Conservation (phyloP, 192 early-diverging fungal species). For the Oehlia diaphana region DNA sequence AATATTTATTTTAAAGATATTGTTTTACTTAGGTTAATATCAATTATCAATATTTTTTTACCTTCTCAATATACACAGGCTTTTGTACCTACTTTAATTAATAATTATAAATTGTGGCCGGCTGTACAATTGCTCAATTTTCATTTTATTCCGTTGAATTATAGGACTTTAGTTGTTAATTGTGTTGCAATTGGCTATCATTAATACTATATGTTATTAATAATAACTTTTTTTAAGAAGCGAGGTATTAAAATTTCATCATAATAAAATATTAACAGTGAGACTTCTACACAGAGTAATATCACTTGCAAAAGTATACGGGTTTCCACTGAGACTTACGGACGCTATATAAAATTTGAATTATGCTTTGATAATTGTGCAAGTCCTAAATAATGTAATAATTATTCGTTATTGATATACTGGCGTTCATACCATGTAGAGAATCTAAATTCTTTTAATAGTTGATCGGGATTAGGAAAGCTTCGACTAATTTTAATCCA, state of each 20-base stretch:
- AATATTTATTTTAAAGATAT: neutral
- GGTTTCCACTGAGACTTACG: too few relatives aligned
- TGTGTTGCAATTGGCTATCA: constrained; percentile 59
- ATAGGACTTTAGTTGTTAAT: constrained; percentile 72
- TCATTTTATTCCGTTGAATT: constrained; percentile 71
- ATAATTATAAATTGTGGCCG: constrained; percentile 82
- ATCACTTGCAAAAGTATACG: too few relatives aligned
- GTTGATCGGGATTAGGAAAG: constrained; percentile 53
- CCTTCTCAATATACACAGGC: constrained; percentile 26
- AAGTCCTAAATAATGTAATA: too few relatives aligned
- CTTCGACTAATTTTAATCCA: constrained; percentile 89
- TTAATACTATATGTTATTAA: too few relatives aligned
- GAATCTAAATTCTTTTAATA: constrained; percentile 46
- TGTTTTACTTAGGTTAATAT: neutral
- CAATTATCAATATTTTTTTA: neutral
- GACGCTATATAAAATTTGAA: too few relatives aligned
- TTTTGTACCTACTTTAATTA: constrained; percentile 58
- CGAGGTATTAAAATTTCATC: too few relatives aligned
- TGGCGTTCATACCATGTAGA: too few relatives aligned
- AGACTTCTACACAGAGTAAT: too few relatives aligned
- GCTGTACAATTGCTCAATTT: constrained; percentile 77
- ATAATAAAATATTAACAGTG: too few relatives aligned
- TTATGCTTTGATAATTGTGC: too few relatives aligned
- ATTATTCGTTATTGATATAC: too few relatives aligned
- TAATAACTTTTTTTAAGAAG: too few relatives aligned